Percentiles rank a stretch among this genome's conserved stretches.
phyloP scores from a whole-genome alignment of 192 early-diverging fungal genomes.

The Backusella liffmaniae region DNA sequence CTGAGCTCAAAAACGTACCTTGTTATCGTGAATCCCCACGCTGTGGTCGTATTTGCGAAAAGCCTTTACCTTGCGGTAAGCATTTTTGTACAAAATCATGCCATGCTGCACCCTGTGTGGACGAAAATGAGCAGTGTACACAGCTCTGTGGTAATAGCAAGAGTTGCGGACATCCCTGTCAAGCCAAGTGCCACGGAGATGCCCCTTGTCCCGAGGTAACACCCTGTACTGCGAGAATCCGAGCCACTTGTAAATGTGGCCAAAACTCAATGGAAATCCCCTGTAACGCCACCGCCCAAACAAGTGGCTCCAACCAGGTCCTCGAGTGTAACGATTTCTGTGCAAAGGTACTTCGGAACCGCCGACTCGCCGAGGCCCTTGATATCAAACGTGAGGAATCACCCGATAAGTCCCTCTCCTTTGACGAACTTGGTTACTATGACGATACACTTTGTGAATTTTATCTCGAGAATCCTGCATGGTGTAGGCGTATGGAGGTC shows the following conservation, averaged over 20 bases:
- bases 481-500: conserved; percentile 70
- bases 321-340: conserved; percentile 85
- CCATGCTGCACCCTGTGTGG: conserved; percentile 74
- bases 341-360: conserved; percentile 75
- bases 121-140: conserved; percentile 58
- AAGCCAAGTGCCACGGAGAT: conserved; percentile 72
- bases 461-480: conserved; percentile 58
- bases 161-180: conserved; percentile 84
- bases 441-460: conserved; percentile 67
- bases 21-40: conserved; percentile 77
- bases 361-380: conserved; percentile 75
- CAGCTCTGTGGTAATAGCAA: conserved; percentile 77
- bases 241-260: conserved; percentile 77
- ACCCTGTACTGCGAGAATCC: conserved; percentile 62
- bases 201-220: conserved; percentile 72
- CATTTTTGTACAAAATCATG: conserved; percentile 84
- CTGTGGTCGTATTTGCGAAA: conserved; percentile 70
- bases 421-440: conserved; percentile 41
- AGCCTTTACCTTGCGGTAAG: conserved; percentile 57
- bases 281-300: conserved; percentile 63
- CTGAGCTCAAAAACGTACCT: conserved; percentile 73
- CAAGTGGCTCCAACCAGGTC: conserved; percentile 41
- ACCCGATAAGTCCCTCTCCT: conserved; percentile 1
- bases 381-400: conserved; percentile 51
- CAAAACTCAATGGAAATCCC: conserved; percentile 52